These are phyloP conservation scores for Mucor plumbeus DNA, from an alignment of 371 early-diverging fungal genomes.

Conservation along the genomic window DNA sequence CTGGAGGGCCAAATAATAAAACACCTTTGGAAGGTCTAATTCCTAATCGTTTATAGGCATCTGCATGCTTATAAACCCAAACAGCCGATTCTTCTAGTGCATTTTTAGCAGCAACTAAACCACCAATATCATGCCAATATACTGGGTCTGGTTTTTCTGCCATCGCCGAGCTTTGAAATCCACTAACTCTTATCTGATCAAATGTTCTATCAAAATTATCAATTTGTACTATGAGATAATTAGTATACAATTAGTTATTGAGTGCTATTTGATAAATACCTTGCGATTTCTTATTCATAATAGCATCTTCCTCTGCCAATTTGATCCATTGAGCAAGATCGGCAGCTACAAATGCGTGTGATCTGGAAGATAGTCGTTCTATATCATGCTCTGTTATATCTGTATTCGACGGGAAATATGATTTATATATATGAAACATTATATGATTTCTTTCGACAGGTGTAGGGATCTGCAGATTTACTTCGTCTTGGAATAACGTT, in stretches of 20 bases:
- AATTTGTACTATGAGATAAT: slow-evolving; percentile 12
- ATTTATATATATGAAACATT: slow-evolving; percentile 31
- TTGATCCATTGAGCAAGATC: slow-evolving; percentile 61
- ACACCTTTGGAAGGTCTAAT: slow-evolving; percentile 75
- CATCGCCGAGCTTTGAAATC: slow-evolving; percentile 41
- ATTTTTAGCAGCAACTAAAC: slow-evolving; percentile 84
- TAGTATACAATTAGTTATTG: neutral
- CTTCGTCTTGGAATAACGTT: slow-evolving; percentile 20
- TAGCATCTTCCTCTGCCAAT: slow-evolving; percentile 42
- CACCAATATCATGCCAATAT: slow-evolving; percentile 94
- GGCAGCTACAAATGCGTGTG: slow-evolving; percentile 64
- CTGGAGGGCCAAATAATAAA: slow-evolving; percentile 87
- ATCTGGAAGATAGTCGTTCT: slow-evolving; percentile 37
- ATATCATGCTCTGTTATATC: slow-evolving; percentile 15
- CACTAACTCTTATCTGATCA: slow-evolving; percentile 39
- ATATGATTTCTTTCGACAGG: slow-evolving; percentile 55
- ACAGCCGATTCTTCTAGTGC: slow-evolving; percentile 91
- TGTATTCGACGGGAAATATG: neutral
- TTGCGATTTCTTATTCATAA: slow-evolving; percentile 10
- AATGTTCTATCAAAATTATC: slow-evolving; percentile 40
- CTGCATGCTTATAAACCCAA: slow-evolving; percentile 81
- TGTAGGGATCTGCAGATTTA: slow-evolving; percentile 58
- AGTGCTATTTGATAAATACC: slow-evolving; percentile 3
- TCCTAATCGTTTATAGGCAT: slow-evolving; percentile 67
- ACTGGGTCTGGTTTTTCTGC: slow-evolving; percentile 61